A percentile compares a stretch with the other conserved stretches of the same genome.
Evolutionary conservation across 805 yeast species (phyloP).

Genomic region (Wickerhamiella dianesei): DNA sequence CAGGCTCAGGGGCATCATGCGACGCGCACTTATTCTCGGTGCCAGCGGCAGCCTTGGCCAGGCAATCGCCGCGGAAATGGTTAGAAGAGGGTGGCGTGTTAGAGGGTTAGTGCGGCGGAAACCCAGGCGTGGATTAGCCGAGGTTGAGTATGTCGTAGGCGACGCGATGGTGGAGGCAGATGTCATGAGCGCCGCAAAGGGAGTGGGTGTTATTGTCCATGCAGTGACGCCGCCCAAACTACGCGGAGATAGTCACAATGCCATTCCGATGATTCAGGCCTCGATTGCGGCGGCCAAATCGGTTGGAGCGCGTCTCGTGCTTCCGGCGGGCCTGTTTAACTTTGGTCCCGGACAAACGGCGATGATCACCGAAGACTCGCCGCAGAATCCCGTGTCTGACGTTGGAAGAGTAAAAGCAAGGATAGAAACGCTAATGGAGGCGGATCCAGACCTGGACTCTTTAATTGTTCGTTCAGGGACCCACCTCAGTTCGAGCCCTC

Average conservation of each 20-base stretch:
- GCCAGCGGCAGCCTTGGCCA: neutral
- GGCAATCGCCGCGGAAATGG: neutral
- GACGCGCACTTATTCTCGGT: neutral
- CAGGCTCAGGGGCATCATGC: no score
- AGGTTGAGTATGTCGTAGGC: neutral
- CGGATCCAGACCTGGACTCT: neutral
- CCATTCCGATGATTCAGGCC: neutral
- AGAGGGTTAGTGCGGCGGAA: neutral
- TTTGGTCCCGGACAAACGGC: neutral
- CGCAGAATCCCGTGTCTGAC: neutral
- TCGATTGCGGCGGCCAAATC: neutral
- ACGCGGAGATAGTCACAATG: neutral
- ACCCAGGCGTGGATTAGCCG: neutral
- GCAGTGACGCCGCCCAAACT: neutral
- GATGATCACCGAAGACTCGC: neutral
- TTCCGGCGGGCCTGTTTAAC: neutral
- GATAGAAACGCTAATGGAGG: neutral
- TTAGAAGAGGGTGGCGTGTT: neutral
- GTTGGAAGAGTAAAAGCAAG: neutral
- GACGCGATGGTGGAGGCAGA: neutral
- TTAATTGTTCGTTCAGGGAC: neutral
- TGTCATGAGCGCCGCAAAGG: neutral
- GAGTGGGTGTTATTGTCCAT: neutral
- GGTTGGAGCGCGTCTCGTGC: neutral
- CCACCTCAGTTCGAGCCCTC: neutral